Evolutionary conservation across 805 yeast genomes (phyloP), one percentile per base, ranked within the genome.

Genomic region (Lipomyces sp.): DNA sequence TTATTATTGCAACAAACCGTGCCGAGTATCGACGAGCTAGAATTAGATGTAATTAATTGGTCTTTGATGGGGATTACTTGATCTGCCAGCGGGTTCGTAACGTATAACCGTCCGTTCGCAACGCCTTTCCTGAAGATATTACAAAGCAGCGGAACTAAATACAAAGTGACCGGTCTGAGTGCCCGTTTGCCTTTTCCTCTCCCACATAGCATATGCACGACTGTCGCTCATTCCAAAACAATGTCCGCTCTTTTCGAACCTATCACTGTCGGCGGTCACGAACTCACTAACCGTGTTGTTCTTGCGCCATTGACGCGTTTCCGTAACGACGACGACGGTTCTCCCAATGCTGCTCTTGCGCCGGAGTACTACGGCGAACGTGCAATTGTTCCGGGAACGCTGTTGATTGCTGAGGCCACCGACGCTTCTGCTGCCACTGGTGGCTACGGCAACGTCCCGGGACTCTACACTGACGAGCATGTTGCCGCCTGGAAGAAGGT

Each of bases 401-500:
- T 83, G 55, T 53, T 82, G 34, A 74, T 80, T 58, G 67, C 82
- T 8, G 88, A 83, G 64, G 86, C 80, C n/a, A 74, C 83, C 1
- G 71, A 70, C 58, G 71, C 73, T 13, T 67, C 78, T 8, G 18
- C 19, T 2, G n/a, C 18, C 75, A 69, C 74, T 56, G 73, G 74
- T 72, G 22, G 68, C 50, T 53, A 75, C 78, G 14, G 49, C 2
- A 54, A 55, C 22, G 59, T 55, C 13, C 68, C 69, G 14, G 67
- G 70, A 13, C 39, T 66, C 42, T 85, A 87, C 89, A 74, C 84
- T 0, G 85, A 84, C 64, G 89, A 85, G 61, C 91, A 85, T 61
- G 77, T 88, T 41, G 93, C 84, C 70, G 93, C 89, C 0, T 88
- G 95, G 96, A 70, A 69, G 55, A 62, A 63, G 44, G 69, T 79